Evolutionary conservation across 306 rosid species (phyloP).

Genomic region (Cucurbita pepo): DNA sequence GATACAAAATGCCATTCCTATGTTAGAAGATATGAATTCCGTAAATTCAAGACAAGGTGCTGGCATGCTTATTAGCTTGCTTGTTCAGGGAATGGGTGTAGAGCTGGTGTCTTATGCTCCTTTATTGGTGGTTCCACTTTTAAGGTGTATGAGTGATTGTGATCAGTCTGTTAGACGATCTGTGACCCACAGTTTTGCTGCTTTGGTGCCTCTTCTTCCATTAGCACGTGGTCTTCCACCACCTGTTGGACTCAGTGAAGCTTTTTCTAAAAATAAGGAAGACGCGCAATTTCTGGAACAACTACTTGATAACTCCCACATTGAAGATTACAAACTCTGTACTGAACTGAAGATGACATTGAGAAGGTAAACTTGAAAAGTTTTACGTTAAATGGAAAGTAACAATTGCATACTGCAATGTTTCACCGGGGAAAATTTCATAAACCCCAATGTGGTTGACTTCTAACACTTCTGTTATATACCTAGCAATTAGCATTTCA

Average conservation of each 20-base stretch:
- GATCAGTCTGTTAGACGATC: conserved; percentile 92
- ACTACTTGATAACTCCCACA: conserved; percentile 89
- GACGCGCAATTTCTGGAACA: conserved; percentile 86
- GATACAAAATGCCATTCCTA: conserved; percentile 66
- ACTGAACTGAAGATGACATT: conserved; percentile 66
- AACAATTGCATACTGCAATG: neutral
- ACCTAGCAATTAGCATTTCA: neutral
- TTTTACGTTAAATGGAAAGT: neutral
- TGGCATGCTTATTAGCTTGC: conserved; percentile 88
- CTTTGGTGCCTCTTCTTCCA: conserved; percentile 98
- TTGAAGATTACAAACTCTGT: conserved; percentile 71
- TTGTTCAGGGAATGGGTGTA: conserved; percentile 83
- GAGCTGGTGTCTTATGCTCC: conserved; percentile 89
- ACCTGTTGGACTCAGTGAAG: conserved; percentile 59
- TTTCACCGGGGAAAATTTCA: neutral
- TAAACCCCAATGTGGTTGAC: neutral
- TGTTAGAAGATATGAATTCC: conserved; percentile 73
- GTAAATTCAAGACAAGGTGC: conserved; percentile 93
- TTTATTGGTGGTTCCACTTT: conserved; percentile 86
- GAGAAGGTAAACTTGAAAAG: conserved; percentile 47
- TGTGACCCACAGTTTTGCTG: conserved; percentile 98
- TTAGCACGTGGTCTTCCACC: conserved; percentile 91
- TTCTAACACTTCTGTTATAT: neutral
- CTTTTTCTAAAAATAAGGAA: conserved; percentile 46
- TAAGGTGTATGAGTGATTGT: conserved; percentile 89